Percentiles rank a stretch among this genome's conserved stretches.
These are phyloP conservation scores for Chlorella variabilis DNA, from an alignment of 163 green algal species.

Conservation along the genomic window DNA sequence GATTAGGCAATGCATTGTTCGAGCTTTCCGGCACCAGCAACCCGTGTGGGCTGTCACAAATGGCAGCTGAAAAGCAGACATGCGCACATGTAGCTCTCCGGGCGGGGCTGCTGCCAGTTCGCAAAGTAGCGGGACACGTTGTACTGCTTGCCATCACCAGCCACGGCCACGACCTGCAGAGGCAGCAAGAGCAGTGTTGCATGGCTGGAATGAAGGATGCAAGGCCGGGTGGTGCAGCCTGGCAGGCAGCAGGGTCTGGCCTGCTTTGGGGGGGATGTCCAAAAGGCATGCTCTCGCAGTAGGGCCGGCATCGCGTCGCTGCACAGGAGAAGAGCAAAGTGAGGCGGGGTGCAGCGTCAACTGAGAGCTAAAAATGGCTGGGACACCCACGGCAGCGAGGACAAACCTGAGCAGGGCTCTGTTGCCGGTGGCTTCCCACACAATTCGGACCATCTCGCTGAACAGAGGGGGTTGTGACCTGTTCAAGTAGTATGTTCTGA, in stretches of 20 bases:
- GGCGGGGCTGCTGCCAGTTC: slow-evolving; percentile 75
- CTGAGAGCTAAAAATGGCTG: too few species aligned
- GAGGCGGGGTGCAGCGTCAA: not conserved
- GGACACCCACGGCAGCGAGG: not conserved
- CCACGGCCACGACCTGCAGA: slow-evolving; percentile 51
- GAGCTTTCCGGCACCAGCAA: too few species aligned
- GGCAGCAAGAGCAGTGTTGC: not conserved
- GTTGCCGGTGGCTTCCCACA: slow-evolving; percentile 53
- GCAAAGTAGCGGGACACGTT: slow-evolving; percentile 90
- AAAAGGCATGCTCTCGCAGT: slow-evolving; percentile 68
- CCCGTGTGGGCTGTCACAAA: not conserved
- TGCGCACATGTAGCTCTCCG: slow-evolving; percentile 85
- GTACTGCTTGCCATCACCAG: slow-evolving; percentile 30
- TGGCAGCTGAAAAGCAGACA: too few species aligned
- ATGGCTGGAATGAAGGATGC: not conserved
- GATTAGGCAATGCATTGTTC: too few species aligned
- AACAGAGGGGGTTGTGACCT: slow-evolving; percentile 85
- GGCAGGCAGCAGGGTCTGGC: not conserved
- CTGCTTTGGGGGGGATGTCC: slow-evolving; percentile 47
- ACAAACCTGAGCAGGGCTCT: slow-evolving; percentile 52
- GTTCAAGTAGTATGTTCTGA: slow-evolving; percentile 94
- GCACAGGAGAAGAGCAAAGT: not conserved
- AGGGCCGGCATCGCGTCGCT: slow-evolving; percentile 69
- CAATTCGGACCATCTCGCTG: slow-evolving; percentile 69
- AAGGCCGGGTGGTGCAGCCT: not conserved